These are phyloP conservation scores for Cylindrotheca fusiformis DNA, from an alignment of 108 stramenopile genomes.

Conservation along the genomic window DNA sequence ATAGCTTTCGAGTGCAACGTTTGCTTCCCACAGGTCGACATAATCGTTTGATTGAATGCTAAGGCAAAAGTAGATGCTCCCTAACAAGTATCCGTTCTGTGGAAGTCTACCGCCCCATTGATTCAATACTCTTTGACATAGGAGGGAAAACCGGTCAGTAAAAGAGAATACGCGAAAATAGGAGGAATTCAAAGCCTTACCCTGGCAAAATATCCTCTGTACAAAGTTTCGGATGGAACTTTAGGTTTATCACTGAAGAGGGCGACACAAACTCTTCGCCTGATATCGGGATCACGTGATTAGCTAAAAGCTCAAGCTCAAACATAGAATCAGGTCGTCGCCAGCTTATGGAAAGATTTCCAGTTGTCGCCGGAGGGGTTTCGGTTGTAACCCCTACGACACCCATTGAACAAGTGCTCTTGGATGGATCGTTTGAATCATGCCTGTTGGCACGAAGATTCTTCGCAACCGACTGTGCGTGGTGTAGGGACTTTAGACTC, in stretches of 20 bases:
- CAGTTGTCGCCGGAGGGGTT: background rate
- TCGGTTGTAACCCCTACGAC: conserved; percentile 12
- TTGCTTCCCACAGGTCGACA: conserved; percentile 36
- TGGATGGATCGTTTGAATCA: conserved; percentile 29
- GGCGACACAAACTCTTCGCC: background rate
- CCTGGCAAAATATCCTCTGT: conserved; percentile 40
- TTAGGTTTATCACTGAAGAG: conserved; percentile 1
- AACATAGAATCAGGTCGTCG: conserved; percentile 69
- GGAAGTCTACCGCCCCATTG: conserved; percentile 39
- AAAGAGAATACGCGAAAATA: no score
- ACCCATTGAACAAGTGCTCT: conserved; percentile 21
- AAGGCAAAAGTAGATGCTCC: conserved; percentile 23
- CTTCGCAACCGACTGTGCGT: conserved; percentile 52
- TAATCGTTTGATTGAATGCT: conserved; percentile 7
- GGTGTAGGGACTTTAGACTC: conserved; percentile 43
- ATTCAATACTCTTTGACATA: conserved; percentile 32
- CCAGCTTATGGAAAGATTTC: conserved; percentile 35
- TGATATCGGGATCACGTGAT: conserved; percentile 17
- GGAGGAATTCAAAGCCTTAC: no score
- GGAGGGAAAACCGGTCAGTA: no score
- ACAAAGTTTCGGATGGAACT: conserved; percentile 43
- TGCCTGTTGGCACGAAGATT: conserved; percentile 33
- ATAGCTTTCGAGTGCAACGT: conserved; percentile 27
- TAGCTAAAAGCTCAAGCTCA: conserved; percentile 52
- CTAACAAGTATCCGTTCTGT: conserved; percentile 43